Evolutionary conservation across 73 alveolate genomes (phyloP).

Genomic region (Paramecium primaurelia): DNA sequence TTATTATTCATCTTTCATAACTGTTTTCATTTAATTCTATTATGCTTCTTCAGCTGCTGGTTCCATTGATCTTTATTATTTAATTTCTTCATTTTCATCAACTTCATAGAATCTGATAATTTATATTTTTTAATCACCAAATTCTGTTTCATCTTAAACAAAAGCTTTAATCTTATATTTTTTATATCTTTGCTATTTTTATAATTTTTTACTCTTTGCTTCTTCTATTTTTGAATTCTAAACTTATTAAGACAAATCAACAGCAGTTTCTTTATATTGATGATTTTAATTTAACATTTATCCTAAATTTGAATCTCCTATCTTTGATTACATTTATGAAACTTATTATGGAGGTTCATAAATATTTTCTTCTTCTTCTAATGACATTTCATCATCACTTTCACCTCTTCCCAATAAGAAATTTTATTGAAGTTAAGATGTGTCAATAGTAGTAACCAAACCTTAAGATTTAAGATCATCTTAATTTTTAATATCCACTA

Average conservation of each 20-base stretch:
- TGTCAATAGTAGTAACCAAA: constrained; percentile 44
- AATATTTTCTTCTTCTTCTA: constrained; percentile 53
- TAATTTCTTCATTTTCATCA: constrained; percentile 52
- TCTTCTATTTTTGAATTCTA: constrained; percentile 2
- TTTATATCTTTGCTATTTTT: not conserved
- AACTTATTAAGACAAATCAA: constrained; percentile 18
- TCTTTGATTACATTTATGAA: not conserved
- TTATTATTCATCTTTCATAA: not conserved
- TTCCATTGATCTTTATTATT: constrained; percentile 48
- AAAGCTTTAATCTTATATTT: constrained; percentile 28
- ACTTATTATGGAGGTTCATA: constrained; percentile 46
- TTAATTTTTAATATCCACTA: constrained; percentile 47
- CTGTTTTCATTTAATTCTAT: not conserved
- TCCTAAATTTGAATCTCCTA: constrained; percentile 53
- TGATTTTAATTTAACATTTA: not conserved
- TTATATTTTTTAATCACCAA: constrained; percentile 50
- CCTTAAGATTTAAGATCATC: constrained; percentile 54
- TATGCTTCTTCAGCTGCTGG: constrained; percentile 31
- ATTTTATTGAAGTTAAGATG: constrained; percentile 48
- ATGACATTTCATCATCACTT: constrained; percentile 50
- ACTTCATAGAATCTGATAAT: constrained; percentile 32
- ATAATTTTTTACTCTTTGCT: not conserved
- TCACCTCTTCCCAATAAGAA: constrained; percentile 56
- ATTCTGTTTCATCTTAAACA: constrained; percentile 9
- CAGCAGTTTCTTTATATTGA: constrained; percentile 39